phyloP scores from a whole-genome alignment of 2,329 filamentous ascomycete genomes.

The Colletotrichum liaoningense region DNA sequence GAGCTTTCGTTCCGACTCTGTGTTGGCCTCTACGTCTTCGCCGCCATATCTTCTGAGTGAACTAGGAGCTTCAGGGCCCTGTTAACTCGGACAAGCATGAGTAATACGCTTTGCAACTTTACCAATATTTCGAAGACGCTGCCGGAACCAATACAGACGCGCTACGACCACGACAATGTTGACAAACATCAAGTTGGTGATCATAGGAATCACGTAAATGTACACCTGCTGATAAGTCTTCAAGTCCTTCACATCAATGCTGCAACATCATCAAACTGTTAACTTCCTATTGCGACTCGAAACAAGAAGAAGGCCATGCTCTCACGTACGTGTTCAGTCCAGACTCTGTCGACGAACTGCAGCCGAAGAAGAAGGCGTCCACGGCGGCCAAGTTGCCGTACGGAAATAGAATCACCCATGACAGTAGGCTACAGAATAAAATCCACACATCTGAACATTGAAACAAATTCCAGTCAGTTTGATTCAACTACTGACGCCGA shows the following conservation, averaged over 20 bases:
- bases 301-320: neutral
- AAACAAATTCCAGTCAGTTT: too few species aligned
- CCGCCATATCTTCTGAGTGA: too few species aligned
- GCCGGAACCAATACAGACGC: slow-evolving; percentile 61
- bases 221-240: slow-evolving; percentile 63
- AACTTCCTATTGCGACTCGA: neutral
- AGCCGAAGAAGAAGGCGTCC: slow-evolving; percentile 63
- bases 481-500: too few species aligned
- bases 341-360: slow-evolving; percentile 61
- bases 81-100: too few species aligned
- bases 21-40: too few species aligned
- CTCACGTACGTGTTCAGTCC: slow-evolving; percentile 59
- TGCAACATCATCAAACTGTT: slow-evolving; percentile 38
- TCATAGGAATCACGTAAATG: slow-evolving; percentile 60
- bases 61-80: too few species aligned
- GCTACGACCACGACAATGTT: slow-evolving; percentile 61
- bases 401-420: slow-evolving; percentile 1
- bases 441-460: neutral
- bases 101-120: too few species aligned
- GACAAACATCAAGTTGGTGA: slow-evolving; percentile 61
- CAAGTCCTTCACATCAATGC: slow-evolving; percentile 61
- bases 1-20: too few species aligned
- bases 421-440: slow-evolving; percentile 1
- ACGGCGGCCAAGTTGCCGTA: slow-evolving; percentile 53
- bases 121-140: slow-evolving; percentile 44